A percentile compares a stretch with the other conserved stretches of the same genome.
These are phyloP conservation scores for Epichloe scottii DNA, from an alignment of 2,329 filamentous ascomycete genomes.

Conservation along the genomic window DNA sequence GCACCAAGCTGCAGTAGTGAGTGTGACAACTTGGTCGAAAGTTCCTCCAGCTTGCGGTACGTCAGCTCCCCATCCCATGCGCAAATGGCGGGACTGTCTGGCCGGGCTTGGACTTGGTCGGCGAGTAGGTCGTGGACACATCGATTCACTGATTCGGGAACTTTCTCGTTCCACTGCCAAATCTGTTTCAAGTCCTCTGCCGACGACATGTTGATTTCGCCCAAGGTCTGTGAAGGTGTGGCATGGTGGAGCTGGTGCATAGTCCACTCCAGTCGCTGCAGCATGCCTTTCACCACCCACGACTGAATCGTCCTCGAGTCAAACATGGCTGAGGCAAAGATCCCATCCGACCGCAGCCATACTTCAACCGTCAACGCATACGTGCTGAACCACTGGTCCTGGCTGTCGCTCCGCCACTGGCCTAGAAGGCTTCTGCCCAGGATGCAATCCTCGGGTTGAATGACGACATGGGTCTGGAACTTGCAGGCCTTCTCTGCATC, in stretches of 20 bases:
- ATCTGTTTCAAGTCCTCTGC: conserved; percentile 30
- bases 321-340: neutral
- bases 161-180: conserved; percentile 32
- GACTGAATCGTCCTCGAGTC: neutral
- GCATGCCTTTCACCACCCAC: neutral
- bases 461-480: conserved; percentile 18
- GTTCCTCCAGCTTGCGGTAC: conserved; percentile 30
- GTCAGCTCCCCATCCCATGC: conserved; percentile 38
- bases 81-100: conserved; percentile 29
- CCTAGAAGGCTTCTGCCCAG: neutral
- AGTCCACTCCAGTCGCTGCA: neutral
- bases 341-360: no score
- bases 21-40: conserved; percentile 29
- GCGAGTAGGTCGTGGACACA: conserved; percentile 36
- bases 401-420: neutral
- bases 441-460: conserved; percentile 10
- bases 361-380: neutral
- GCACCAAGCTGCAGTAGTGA: conserved; percentile 25
- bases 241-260: no score
- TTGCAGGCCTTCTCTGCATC: conserved; percentile 10
- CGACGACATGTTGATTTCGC: no score
- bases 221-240: no score
- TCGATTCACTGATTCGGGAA: conserved; percentile 26
- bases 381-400: neutral
- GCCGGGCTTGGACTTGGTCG: conserved; percentile 23